A percentile compares a stretch with the other conserved stretches of the same genome.
Evolutionary conservation across 75 land plant genomes (phyloP).

Genomic region (Azolla pinnata): DNA sequence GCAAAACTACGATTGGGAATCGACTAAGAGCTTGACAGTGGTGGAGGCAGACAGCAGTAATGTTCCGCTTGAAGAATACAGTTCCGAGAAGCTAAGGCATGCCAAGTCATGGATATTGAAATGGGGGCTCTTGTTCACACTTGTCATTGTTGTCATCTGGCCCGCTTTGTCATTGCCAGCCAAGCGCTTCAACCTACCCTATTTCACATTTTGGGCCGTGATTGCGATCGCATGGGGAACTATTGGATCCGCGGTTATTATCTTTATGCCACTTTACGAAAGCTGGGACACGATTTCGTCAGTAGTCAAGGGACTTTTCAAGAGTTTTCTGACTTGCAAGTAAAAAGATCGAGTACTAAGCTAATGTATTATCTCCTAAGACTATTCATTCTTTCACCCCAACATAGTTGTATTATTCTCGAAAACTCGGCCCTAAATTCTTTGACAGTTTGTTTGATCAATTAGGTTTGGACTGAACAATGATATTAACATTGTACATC

Average conservation of each 20-base stretch:
- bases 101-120: constrained; percentile 82
- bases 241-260: constrained; percentile 77
- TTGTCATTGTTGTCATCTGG: constrained; percentile 73
- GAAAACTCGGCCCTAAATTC: too few species aligned
- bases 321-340: too few species aligned
- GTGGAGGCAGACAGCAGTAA: constrained; percentile 61
- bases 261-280: constrained; percentile 66
- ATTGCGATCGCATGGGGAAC: constrained; percentile 94
- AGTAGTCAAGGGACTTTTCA: constrained; percentile 63
- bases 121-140: constrained; percentile 86
- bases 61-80: constrained; percentile 66
- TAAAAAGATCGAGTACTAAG: too few species aligned
- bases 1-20: constrained; percentile 87
- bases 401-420: too few species aligned
- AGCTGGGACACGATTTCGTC: constrained; percentile 62
- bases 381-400: too few species aligned
- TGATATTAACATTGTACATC: too few species aligned
- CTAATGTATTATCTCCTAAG: too few species aligned
- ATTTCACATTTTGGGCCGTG: constrained; percentile 95
- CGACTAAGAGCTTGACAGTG: constrained; percentile 57
- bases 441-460: too few species aligned
- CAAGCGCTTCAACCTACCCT: constrained; percentile 56
- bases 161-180: constrained; percentile 79
- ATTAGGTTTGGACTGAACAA: too few species aligned
- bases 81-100: constrained; percentile 44